Evolutionary conservation across 192 early-diverging fungal species (phyloP), one percentile per base, ranked within the genome.

Genomic region (Fimicolochytrium jonesii): DNA sequence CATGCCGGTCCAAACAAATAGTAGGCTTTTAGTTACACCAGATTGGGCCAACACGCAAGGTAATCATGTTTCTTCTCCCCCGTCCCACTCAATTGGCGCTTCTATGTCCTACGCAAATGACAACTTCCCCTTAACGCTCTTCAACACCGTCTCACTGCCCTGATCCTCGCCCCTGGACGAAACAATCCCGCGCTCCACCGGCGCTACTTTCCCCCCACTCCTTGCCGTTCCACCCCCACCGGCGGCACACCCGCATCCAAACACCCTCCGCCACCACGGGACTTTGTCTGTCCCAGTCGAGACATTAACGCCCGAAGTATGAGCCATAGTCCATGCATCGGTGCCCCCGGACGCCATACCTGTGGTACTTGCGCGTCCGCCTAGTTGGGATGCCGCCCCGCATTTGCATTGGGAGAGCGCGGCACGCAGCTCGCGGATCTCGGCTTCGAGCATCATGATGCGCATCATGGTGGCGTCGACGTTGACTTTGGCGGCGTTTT

Each of bases 391-490:
- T 10, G 17, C 39, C 4, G 45, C 68, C 11, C 56, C 66, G 54
- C 72, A 74, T 13, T 61, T 74, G 56, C 72, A 74, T 0, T 50
- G 55, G 13, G 46, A 36, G 9, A 74, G 53, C 45, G 56, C 20
- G 9, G 39, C 41, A 11, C 41, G 51, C 22, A 74, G 37, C 20
- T 57, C 46, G 18, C 60, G 43, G 31, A 74, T 42, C 34, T 74
- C 72, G 20, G 68, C 54, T 47, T 74, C 72, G 25, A 74, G 51
- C 31, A 46, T 37, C 43, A 69, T 59, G 37, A 74, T 74, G 30
- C 72, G 48, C 63, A 74, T 59, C 54, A 75, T 58, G 29, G 59
- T 69, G 22, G 62, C 44, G 44, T 74, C 72, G 65, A 74, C 68
- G 53, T 74, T 74, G 29, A 74, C 68, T 36, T 66, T 64, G 28